Percentiles rank a stretch among this genome's conserved stretches.
phyloP scores from a whole-genome alignment of 2,329 filamentous ascomycete species.

The Cryphonectria naterciae region DNA sequence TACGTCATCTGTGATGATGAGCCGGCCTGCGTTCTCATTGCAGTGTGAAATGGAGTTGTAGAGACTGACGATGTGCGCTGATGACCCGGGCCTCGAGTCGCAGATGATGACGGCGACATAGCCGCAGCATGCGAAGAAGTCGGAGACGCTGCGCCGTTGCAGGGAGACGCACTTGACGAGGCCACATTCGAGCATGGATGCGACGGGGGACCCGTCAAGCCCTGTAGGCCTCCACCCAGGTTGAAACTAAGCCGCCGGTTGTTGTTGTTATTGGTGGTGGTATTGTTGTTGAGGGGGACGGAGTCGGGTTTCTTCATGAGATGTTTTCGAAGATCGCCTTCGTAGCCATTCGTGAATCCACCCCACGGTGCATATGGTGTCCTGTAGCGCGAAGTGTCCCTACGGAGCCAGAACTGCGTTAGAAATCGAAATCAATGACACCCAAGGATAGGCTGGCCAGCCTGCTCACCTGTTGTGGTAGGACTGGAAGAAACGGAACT shows the following conservation, averaged over 20 bases:
- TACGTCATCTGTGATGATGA: conserved; percentile 26
- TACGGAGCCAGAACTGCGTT: conserved; percentile 34
- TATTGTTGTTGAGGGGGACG: conserved; percentile 34
- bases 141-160: conserved; percentile 26
- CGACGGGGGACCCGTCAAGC: conserved; percentile 28
- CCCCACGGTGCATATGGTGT: conserved; percentile 62
- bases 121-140: conserved; percentile 27
- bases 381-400: conserved; percentile 59
- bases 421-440: background rate
- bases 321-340: conserved; percentile 54
- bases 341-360: conserved; percentile 65
- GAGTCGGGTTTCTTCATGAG: conserved; percentile 48
- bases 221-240: conserved; percentile 28
- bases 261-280: background rate
- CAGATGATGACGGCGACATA: conserved; percentile 30
- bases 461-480: conserved; percentile 59
- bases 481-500: conserved; percentile 62
- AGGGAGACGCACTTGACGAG: conserved; percentile 27
- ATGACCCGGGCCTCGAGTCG: conserved; percentile 22
- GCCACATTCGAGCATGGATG: conserved; percentile 29
- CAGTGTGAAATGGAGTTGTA: conserved; percentile 41
- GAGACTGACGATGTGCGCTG: conserved; percentile 28
- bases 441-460: background rate
- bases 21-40: conserved; percentile 41
- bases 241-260: conserved; percentile 30